These are phyloP conservation scores for Croton setiger DNA, from an alignment of 441 rosid genomes.

Conservation along the genomic window DNA sequence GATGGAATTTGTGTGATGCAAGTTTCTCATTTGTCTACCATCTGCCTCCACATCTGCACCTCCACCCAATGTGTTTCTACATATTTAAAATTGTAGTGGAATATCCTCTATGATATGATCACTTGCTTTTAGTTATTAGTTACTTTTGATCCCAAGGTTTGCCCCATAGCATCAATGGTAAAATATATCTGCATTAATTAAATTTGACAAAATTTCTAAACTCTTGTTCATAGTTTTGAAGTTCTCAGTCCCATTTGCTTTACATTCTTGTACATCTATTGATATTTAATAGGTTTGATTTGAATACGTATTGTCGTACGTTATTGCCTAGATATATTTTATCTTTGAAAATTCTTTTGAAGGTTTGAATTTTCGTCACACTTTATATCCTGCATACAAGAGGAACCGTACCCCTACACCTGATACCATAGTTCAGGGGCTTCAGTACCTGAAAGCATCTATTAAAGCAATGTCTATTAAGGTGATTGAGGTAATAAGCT, in stretches of 20 bases:
- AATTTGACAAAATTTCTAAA: background rate
- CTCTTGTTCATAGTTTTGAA: background rate
- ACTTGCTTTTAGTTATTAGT: background rate
- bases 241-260: background rate
- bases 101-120: background rate
- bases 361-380: conserved; percentile 93
- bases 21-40: no score
- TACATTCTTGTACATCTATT: background rate
- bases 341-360: background rate
- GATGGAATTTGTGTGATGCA: background rate
- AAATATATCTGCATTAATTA: background rate
- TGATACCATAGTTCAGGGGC: conserved; percentile 93
- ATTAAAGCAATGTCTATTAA: conserved; percentile 91
- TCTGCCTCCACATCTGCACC: no score
- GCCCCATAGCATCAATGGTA: background rate
- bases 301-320: conserved; percentile 6
- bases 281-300: background rate
- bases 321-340: background rate
- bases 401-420: conserved; percentile 96
- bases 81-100: background rate
- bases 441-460: conserved; percentile 94
- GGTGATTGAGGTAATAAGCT: conserved; percentile 79
- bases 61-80: background rate
- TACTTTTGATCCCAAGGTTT: conserved; percentile 6
- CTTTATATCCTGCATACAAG: conserved; percentile 84